Evolutionary conservation across 495 filamentous ascomycete genomes (phyloP), one percentile per base, ranked within the genome.

Genomic region (Xylaria curta): DNA sequence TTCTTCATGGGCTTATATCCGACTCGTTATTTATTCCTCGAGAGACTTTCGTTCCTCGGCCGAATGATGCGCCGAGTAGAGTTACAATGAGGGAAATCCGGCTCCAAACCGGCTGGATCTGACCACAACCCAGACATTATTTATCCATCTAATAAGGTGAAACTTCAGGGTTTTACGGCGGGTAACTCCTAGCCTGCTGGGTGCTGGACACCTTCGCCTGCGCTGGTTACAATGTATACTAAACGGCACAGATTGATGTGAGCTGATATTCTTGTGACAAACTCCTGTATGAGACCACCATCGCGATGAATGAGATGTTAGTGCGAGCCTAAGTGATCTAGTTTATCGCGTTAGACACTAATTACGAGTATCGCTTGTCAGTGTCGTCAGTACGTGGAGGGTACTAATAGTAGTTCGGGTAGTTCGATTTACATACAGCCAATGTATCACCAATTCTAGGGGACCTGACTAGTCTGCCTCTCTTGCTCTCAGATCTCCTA

Each of bases 141-240:
- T 47, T 40, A 64, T 64, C 40, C 24, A 64, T 47, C 61, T 47
- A 64, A 47, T 40, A 40, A 64, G 21, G 36, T 63, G 61, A 64
- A 64, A 64, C 38, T 17, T 49, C 61, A 64, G 42, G 61, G 61
- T 64, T 19, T 33, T 42, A 26, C 15, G 61, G 40, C 61, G 61
- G 61, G 42, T 46, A 64, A 42, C 31, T 46, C 24, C 24, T 64
- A 28, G 7, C 38, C 61, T 64, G 1, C 13, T 38, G 31, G 13
- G 51, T 13, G 51, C n/a, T 54, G 3, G 12, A 13, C 26, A 12
- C 12, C 49, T 15, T 13, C 1, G 7, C 4, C n/a, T 10, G 15
- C 17, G 3, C 21, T 28, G 13, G 28, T 3, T 28, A 28, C 53
- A 31, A 31, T 56, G 28, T 31, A 31, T 31, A 31, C 28, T 31